These are phyloP conservation scores for Debaryomyces subglobosus DNA, from an alignment of 1,139 yeast species.

Conservation along the genomic window DNA sequence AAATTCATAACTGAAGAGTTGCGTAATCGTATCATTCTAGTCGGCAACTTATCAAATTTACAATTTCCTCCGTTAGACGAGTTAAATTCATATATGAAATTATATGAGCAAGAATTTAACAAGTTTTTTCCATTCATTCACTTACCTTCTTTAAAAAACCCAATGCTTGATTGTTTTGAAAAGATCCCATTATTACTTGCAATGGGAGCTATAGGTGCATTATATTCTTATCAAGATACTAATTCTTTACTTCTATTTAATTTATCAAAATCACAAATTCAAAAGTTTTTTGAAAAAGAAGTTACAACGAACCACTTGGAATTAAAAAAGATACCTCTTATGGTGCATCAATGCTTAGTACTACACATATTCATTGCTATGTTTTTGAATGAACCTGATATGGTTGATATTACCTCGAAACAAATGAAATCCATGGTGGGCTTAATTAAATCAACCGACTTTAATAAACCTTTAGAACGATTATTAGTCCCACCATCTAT, in stretches of 20 bases:
- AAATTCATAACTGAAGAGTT: slow-evolving; percentile 51
- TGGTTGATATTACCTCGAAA: slow-evolving; percentile 72
- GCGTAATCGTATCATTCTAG: slow-evolving; percentile 53
- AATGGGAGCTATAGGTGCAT: slow-evolving; percentile 88
- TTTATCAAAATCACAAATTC: slow-evolving; percentile 76
- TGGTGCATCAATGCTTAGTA: slow-evolving; percentile 87
- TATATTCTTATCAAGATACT: slow-evolving; percentile 78
- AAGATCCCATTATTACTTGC: slow-evolving; percentile 78
- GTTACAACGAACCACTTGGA: slow-evolving; percentile 48
- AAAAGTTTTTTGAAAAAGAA: slow-evolving; percentile 68
- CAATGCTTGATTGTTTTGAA: slow-evolving; percentile 55
- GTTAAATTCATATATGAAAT: slow-evolving; percentile 68
- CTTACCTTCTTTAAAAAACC: slow-evolving; percentile 63
- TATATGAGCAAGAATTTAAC: slow-evolving; percentile 76
- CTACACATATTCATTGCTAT: slow-evolving; percentile 81
- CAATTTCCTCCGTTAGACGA: slow-evolving; percentile 78
- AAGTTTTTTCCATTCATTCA: slow-evolving; percentile 85
- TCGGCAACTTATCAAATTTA: slow-evolving; percentile 50
- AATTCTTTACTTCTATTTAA: slow-evolving; percentile 79
- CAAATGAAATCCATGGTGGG: slow-evolving; percentile 81
- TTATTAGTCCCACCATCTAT: slow-evolving; percentile 61
- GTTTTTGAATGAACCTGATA: slow-evolving; percentile 74
- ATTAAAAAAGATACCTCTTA: slow-evolving; percentile 72
- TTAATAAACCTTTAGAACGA: slow-evolving; percentile 71
- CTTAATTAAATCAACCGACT: slow-evolving; percentile 72